phyloP scores from a whole-genome alignment of 2,329 filamentous ascomycete genomes.

The Talaromyces sp. region DNA sequence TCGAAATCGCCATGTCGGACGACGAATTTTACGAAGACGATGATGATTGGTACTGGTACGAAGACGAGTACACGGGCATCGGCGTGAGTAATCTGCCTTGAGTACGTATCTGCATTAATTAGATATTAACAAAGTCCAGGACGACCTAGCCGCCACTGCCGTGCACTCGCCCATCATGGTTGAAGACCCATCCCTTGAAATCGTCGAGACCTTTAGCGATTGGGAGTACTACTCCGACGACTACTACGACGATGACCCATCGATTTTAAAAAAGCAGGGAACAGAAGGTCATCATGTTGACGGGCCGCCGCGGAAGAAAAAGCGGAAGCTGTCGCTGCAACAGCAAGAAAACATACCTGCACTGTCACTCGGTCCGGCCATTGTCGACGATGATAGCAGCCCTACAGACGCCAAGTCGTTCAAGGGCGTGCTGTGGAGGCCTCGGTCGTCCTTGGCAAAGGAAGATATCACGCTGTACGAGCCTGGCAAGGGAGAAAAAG shows the following conservation, averaged over 20 bases:
- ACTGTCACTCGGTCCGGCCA: slow-evolving; percentile 7
- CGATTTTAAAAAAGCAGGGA: slow-evolving; percentile 18
- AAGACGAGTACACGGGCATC: slow-evolving; percentile 29
- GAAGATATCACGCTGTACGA: slow-evolving; percentile 26
- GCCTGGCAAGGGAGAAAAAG: slow-evolving; percentile 35
- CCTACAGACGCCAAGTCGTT: slow-evolving; percentile 24
- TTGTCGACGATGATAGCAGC: neutral
- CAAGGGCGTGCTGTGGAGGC: slow-evolving; percentile 38
- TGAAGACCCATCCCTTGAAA: slow-evolving; percentile 35
- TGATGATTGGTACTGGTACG: slow-evolving; percentile 26
- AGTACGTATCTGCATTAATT: too few relatives aligned
- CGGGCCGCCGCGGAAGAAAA: slow-evolving; percentile 12
- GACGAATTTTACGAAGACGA: slow-evolving; percentile 35
- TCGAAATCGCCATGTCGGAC: slow-evolving; percentile 27
- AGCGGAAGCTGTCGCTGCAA: slow-evolving; percentile 17
- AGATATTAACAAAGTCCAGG: slow-evolving; percentile 21
- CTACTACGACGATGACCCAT: slow-evolving; percentile 40
- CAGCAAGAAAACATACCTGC: slow-evolving; percentile 10
- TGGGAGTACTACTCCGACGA: slow-evolving; percentile 43
- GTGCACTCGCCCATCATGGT: slow-evolving; percentile 35
- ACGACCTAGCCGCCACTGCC: slow-evolving; percentile 39
- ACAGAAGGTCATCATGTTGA: neutral
- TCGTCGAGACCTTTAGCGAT: slow-evolving; percentile 37
- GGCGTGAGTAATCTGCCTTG: slow-evolving; percentile 24
- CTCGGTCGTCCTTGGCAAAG: slow-evolving; percentile 17